A percentile compares a stretch with the other conserved stretches of the same genome.
phyloP scores from a whole-genome alignment of 2,329 filamentous ascomycete genomes.

The Fusarium buxicola region DNA sequence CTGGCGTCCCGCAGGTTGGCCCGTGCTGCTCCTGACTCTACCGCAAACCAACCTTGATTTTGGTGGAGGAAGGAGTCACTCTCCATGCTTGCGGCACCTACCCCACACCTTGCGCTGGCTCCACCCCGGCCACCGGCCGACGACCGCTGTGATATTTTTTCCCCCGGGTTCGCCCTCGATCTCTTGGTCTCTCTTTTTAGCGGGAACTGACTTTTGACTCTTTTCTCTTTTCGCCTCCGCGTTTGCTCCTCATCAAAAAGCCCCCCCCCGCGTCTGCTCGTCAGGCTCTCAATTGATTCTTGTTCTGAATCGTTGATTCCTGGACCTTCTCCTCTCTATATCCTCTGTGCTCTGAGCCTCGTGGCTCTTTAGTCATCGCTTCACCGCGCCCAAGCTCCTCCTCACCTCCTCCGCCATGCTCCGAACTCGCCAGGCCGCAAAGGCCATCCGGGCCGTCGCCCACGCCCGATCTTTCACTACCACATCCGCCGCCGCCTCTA shows the following conservation, averaged over 20 bases:
- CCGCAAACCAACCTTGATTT: conserved; percentile 15
- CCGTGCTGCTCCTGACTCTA: conserved; percentile 23
- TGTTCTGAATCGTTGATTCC: conserved; percentile 13
- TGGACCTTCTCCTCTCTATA: conserved; percentile 12
- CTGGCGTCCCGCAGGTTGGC: conserved; percentile 21
- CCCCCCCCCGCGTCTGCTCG: conserved; percentile 8
- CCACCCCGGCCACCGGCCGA: conserved; percentile 39
- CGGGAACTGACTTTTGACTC: conserved; percentile 25
- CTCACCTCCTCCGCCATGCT: conserved; percentile 30
- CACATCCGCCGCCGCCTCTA: conserved; percentile 51
- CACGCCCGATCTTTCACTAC: conserved; percentile 57
- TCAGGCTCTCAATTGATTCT: conserved; percentile 33
- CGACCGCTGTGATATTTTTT: conserved; percentile 40
- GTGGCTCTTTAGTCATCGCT: conserved; percentile 24
- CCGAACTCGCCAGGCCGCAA: conserved; percentile 37
- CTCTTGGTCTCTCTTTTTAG: conserved; percentile 16
- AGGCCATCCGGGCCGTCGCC: conserved; percentile 59
- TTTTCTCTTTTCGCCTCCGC: conserved; percentile 24
- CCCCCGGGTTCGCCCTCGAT: conserved; percentile 28
- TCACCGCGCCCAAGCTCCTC: conserved; percentile 17
- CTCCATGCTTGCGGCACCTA: conserved; percentile 24
- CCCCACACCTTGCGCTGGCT: conserved; percentile 35
- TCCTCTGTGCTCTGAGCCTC: conserved; percentile 17
- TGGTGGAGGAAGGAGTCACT: conserved; percentile 32
- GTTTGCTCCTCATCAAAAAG: conserved; percentile 15